Evolutionary conservation across 2,329 filamentous ascomycete genomes (phyloP).

Genomic region (Fusarium tupiense): DNA sequence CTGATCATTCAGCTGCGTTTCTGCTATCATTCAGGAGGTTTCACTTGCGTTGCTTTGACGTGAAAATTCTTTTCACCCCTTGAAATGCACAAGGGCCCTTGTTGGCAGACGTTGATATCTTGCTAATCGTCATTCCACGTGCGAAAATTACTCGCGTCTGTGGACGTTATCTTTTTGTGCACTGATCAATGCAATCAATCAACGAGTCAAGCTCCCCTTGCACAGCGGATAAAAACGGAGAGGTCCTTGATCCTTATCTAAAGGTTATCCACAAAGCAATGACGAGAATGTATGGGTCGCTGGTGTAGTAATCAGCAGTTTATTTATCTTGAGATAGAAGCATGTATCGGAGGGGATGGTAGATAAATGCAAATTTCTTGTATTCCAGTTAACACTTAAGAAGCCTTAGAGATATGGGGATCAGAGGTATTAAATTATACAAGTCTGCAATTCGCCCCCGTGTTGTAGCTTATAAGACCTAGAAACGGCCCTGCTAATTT

Average conservation of each 20-base stretch:
- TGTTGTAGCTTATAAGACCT: no score
- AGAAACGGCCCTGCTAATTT: not conserved
- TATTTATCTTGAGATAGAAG: no score
- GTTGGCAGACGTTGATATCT: not conserved
- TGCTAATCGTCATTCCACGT: not conserved
- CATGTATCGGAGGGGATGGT: no score
- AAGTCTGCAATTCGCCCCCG: accelerated
- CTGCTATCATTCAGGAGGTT: not conserved
- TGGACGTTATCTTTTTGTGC: not conserved
- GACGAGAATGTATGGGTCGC: accelerated
- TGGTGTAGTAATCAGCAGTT: not conserved
- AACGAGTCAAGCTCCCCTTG: not conserved
- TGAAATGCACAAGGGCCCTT: not conserved
- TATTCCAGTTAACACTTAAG: no score
- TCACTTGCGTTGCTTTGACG: not conserved
- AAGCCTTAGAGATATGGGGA: no score
- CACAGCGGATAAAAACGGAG: not conserved
- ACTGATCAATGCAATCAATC: not conserved
- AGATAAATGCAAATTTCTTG: no score
- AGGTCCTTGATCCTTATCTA: accelerated
- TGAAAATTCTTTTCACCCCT: not conserved
- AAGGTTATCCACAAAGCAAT: not conserved
- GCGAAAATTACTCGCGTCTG: not conserved
- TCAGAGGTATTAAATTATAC: no score
- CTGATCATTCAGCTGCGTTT: not conserved